Conservation (phyloP, 441 rosid genomes). For the Gossypium schwendimanii region DNA sequence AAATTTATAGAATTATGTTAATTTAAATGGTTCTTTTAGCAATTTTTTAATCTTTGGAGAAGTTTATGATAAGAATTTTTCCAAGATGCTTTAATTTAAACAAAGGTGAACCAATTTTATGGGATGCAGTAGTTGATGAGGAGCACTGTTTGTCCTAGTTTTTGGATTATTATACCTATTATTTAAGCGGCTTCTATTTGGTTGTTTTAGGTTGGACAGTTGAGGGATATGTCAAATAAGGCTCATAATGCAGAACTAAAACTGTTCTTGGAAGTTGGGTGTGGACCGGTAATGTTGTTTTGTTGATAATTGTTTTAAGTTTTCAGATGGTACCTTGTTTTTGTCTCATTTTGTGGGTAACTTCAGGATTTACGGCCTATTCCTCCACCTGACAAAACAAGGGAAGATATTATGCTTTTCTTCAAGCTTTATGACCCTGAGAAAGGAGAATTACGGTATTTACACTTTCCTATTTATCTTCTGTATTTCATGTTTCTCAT, state of each 20-base stretch:
- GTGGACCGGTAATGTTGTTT: constrained; percentile 53
- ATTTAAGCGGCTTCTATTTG: neutral
- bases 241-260: constrained; percentile 72
- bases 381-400: constrained; percentile 62
- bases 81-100: neutral
- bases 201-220: constrained; percentile 73
- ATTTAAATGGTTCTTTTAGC: neutral
- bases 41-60: neutral
- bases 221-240: constrained; percentile 81
- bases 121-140: neutral
- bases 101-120: neutral
- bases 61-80: neutral
- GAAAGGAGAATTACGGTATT: constrained; percentile 77
- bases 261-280: constrained; percentile 81
- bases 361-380: constrained; percentile 66
- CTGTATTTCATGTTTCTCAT: constrained; percentile 3
- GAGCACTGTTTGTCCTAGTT: neutral
- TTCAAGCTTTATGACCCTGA: constrained; percentile 83
- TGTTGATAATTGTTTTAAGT: neutral
- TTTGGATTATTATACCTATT: neutral
- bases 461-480: neutral
- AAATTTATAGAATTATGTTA: neutral
- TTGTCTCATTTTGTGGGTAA: constrained; percentile 7
- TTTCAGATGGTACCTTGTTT: neutral
- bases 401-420: constrained; percentile 82